These are phyloP conservation scores for Gastrolobium bilobum DNA, from an alignment of 306 rosid genomes.

Conservation along the genomic window DNA sequence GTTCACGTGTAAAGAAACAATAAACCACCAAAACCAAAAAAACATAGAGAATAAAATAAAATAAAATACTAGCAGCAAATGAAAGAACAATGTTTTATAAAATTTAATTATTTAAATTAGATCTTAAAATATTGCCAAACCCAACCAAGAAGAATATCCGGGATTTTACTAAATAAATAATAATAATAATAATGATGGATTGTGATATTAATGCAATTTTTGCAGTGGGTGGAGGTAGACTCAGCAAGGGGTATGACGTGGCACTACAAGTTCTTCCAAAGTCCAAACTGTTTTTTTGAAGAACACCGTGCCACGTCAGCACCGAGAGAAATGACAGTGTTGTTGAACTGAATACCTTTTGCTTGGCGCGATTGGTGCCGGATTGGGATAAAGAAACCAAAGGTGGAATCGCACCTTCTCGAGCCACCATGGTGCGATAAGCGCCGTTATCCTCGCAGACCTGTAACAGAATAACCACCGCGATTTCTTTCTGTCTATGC, in stretches of 20 bases:
- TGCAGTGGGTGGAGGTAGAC: slow-evolving; percentile 37
- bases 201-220: slow-evolving; percentile 24
- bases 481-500: slow-evolving; percentile 90
- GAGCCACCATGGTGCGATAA: slow-evolving; percentile 84
- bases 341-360: slow-evolving; percentile 66
- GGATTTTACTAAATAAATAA: background rate
- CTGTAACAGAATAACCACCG: slow-evolving; percentile 77
- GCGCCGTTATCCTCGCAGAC: slow-evolving; percentile 74
- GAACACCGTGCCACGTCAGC: slow-evolving; percentile 57
- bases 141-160: slow-evolving; percentile 36
- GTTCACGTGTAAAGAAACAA: slow-evolving; percentile 54
- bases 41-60: too few species aligned
- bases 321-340: slow-evolving; percentile 36
- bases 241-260: slow-evolving; percentile 41
- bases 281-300: background rate
- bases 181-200: slow-evolving; percentile 5
- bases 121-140: slow-evolving; percentile 28
- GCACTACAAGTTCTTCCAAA: slow-evolving; percentile 27
- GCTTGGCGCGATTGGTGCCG: slow-evolving; percentile 97
- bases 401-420: slow-evolving; percentile 99
- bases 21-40: slow-evolving; percentile 46
- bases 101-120: slow-evolving; percentile 25
- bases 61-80: background rate
- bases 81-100: background rate
- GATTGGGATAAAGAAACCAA: slow-evolving; percentile 87